Evolutionary conservation across 148 eudicot genomes (phyloP).

Genomic region (Vaccinium vitisidaea): DNA sequence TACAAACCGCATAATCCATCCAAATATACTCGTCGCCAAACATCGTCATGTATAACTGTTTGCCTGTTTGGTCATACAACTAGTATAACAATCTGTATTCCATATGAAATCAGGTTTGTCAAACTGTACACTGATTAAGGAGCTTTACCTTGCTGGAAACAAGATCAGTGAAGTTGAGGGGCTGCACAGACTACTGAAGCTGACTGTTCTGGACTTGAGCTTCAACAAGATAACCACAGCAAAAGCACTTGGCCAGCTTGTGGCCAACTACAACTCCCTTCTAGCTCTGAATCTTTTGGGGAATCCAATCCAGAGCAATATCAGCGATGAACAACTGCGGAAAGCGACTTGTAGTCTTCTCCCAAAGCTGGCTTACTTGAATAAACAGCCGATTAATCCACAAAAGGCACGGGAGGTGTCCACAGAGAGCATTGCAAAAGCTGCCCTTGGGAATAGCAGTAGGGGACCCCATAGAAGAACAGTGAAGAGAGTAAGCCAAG

Average conservation of each 20-base stretch:
- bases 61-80: not conserved
- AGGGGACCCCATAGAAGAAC: constrained; percentile 44
- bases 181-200: constrained; percentile 76
- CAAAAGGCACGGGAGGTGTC: constrained; percentile 82
- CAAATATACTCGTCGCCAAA: not conserved
- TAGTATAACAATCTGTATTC: not conserved
- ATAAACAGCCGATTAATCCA: constrained; percentile 80
- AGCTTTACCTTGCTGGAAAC: constrained; percentile 82
- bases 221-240: constrained; percentile 89
- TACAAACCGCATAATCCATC: not conserved
- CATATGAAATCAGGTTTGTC: constrained; percentile 60
- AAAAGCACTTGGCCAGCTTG: constrained; percentile 84
- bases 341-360: constrained; percentile 75
- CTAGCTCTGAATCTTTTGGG: constrained; percentile 77
- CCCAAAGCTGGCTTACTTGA: constrained; percentile 83
- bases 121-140: constrained; percentile 73
- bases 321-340: constrained; percentile 74
- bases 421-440: constrained; percentile 57
- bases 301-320: constrained; percentile 65
- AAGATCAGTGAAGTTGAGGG: constrained; percentile 92
- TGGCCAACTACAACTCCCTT: constrained; percentile 81
- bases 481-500: constrained; percentile 43
- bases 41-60: not conserved
- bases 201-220: constrained; percentile 74
- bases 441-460: constrained; percentile 51